Conservation (phyloP, 192 early-diverging fungal species). For the Rhizophagus clarus region DNA sequence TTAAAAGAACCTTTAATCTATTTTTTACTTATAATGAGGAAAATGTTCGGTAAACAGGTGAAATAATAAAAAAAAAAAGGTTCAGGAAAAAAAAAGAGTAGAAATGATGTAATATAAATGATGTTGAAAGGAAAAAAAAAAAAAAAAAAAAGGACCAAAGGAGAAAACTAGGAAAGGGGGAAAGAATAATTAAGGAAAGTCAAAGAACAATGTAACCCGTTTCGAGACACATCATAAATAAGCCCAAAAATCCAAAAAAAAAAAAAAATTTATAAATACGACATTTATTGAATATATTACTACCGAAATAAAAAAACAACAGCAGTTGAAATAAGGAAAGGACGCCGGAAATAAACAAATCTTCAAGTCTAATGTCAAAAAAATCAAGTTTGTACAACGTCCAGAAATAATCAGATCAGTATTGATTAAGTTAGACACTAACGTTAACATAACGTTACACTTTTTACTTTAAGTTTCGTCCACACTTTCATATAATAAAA, state of each 20-base stretch:
- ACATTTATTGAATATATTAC: conserved; percentile 1
- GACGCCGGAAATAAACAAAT: background rate
- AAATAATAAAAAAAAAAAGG: no score
- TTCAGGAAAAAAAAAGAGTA: no score
- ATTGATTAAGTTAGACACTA: background rate
- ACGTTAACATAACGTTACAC: background rate
- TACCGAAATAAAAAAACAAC: background rate
- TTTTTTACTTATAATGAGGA: no score
- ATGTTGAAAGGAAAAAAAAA: background rate
- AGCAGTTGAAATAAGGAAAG: background rate
- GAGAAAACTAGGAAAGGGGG: background rate
- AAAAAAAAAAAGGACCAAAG: background rate
- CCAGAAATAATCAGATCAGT: background rate
- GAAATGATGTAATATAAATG: background rate
- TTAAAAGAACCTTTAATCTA: no score
- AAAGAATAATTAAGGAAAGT: background rate
- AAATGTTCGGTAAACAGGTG: no score
- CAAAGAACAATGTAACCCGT: background rate
- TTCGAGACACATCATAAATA: background rate
- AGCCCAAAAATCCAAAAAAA: background rate
- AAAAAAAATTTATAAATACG: background rate
- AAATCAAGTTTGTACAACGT: background rate
- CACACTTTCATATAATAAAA: background rate
- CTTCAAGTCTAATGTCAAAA: background rate
- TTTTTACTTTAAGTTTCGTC: no score